phyloP scores from a whole-genome alignment of 371 early-diverging fungal species.

The Apophysomyces variabilis region DNA sequence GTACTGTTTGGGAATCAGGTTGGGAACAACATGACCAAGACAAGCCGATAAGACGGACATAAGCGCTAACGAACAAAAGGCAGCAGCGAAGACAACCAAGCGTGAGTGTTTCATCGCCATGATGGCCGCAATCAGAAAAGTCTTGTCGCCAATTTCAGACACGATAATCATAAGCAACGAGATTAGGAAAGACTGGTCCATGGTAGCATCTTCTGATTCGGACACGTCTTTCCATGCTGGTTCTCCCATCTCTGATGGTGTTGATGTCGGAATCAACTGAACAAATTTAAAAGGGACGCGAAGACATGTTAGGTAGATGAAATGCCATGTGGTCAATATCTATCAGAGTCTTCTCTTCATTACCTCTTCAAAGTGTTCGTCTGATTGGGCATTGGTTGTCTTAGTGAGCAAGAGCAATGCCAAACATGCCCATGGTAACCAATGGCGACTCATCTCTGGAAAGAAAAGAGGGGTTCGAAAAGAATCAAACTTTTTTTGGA shows the following conservation, averaged over 20 bases:
- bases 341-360: background rate
- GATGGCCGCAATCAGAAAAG: constrained; percentile 95
- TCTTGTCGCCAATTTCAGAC: constrained; percentile 98
- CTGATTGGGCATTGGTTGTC: constrained; percentile 21
- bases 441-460: background rate
- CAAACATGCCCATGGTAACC: background rate
- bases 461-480: background rate
- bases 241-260: background rate
- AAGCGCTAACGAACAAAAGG: constrained; percentile 83
- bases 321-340: background rate
- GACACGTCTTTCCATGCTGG: background rate
- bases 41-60: constrained; percentile 96
- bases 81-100: constrained; percentile 84
- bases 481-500: background rate
- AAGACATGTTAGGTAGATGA: background rate
- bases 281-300: background rate
- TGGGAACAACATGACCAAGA: constrained; percentile 89
- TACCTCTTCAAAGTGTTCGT: constrained; percentile 38
- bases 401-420: background rate
- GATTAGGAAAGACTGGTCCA: constrained; percentile 52
- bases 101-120: constrained; percentile 95
- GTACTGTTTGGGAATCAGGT: constrained; percentile 81
- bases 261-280: background rate
- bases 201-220: background rate
- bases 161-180: constrained; percentile 86